Evolutionary conservation across 2,329 filamentous ascomycete genomes (phyloP).

Genomic region (Pseudogymnoascus sp.): DNA sequence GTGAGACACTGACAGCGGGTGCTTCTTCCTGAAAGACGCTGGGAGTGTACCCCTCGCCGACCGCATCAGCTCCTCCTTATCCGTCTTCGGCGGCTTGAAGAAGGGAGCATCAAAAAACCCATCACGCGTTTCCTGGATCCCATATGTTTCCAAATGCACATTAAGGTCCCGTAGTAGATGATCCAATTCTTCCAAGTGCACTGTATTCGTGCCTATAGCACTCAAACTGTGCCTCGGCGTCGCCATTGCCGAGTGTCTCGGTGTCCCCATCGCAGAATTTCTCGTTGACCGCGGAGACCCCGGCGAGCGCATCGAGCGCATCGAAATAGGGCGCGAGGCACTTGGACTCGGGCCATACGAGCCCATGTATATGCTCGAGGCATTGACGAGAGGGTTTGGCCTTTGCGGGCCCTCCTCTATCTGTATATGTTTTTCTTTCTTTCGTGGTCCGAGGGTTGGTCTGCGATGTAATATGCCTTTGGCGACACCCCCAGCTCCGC

Average conservation of each 20-base stretch:
- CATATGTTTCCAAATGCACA: constrained; percentile 36
- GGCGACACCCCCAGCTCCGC: constrained; percentile 1
- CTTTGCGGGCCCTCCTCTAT: constrained; percentile 19
- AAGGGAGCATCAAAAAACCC: constrained; percentile 39
- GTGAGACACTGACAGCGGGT: constrained; percentile 39
- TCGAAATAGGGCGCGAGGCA: constrained; percentile 20
- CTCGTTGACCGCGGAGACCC: not conserved
- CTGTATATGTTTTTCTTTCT: constrained; percentile 23
- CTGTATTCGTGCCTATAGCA: not conserved
- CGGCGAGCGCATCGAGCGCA: constrained; percentile 17
- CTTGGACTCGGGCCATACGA: constrained; percentile 27
- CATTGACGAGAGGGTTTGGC: constrained; percentile 17
- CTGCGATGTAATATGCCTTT: constrained; percentile 19
- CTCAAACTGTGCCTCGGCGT: not conserved
- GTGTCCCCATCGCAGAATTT: not conserved
- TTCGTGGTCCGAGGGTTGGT: constrained; percentile 11
- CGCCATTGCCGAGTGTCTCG: not conserved
- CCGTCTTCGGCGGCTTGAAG: constrained; percentile 34
- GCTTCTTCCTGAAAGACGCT: constrained; percentile 37
- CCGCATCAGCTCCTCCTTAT: constrained; percentile 35
- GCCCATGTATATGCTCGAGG: constrained; percentile 29
- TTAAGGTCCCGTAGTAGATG: constrained; percentile 29
- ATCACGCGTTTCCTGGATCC: constrained; percentile 36
- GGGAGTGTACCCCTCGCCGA: constrained; percentile 42
- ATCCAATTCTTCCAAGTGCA: constrained; percentile 19